Evolutionary conservation across 768 basidiomycete species (phyloP).

Genomic region (Cystobasidium ongulense): DNA sequence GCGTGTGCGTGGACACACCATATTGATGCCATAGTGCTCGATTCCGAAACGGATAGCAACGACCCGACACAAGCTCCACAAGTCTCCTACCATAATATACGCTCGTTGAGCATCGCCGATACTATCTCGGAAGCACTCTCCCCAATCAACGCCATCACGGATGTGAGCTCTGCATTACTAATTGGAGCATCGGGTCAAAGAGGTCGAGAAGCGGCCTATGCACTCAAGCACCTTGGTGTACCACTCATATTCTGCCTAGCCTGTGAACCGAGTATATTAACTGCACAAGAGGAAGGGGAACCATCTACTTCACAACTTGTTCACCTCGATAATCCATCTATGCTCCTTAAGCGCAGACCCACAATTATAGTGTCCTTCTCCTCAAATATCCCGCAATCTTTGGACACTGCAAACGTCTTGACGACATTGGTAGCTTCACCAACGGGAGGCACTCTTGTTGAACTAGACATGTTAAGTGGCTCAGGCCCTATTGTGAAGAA

Average conservation of each 20-base stretch:
- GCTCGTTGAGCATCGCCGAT: conserved; percentile 36
- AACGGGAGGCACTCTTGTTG: conserved; percentile 19
- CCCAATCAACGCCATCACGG: conserved; percentile 39
- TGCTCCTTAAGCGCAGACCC: neutral
- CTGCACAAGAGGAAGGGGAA: neutral
- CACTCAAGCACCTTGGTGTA: neutral
- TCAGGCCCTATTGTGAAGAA: neutral
- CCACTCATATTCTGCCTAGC: neutral
- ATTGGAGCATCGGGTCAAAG: conserved; percentile 4
- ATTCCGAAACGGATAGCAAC: neutral
- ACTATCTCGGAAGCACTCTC: conserved; percentile 35
- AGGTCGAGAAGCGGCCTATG: conserved; percentile 10
- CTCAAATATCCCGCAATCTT: neutral
- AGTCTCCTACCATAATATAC: conserved; percentile 31
- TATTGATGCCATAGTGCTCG: neutral
- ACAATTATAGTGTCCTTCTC: conserved; percentile 14
- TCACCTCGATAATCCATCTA: neutral
- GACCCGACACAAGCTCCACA: neutral
- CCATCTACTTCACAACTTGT: neutral
- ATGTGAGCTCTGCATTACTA: neutral
- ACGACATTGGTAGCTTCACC: neutral
- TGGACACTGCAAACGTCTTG: neutral
- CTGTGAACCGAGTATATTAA: neutral
- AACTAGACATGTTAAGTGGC: neutral
- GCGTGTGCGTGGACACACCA: conserved; percentile 4